A percentile compares a stretch with the other conserved stretches of the same genome.
These are phyloP conservation scores for Forsythia viridissima DNA, from an alignment of 257 asterid genomes.

Conservation along the genomic window DNA sequence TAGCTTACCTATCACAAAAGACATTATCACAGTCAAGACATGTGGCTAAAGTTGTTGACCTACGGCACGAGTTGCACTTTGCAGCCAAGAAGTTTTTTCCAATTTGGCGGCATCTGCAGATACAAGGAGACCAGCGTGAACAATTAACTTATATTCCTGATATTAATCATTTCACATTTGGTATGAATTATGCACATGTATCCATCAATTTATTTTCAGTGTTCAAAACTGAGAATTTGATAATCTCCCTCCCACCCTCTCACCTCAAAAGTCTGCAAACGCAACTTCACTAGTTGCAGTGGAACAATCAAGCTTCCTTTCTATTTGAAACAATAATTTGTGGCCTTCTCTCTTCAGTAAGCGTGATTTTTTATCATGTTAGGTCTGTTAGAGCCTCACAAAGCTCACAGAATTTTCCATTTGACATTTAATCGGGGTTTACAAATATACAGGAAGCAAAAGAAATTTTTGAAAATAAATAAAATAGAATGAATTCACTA, in stretches of 20 bases:
- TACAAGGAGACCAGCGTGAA: conserved; percentile 12
- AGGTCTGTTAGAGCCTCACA: neutral
- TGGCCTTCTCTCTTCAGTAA: neutral
- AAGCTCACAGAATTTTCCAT: neutral
- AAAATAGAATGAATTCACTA: neutral
- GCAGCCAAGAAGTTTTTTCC: conserved; percentile 54
- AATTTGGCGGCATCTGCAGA: conserved; percentile 67
- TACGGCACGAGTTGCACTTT: conserved; percentile 70
- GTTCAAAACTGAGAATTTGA: neutral
- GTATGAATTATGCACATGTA: neutral
- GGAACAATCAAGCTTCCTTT: conserved; percentile 1
- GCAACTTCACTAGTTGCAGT: neutral
- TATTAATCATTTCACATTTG: conserved; percentile 11
- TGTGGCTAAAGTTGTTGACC: conserved; percentile 61
- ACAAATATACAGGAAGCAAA: neutral
- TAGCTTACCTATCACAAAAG: conserved; percentile 74
- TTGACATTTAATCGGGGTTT: neutral
- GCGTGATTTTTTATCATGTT: neutral
- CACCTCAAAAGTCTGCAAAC: neutral
- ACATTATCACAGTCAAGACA: conserved; percentile 69
- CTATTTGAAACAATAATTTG: neutral
- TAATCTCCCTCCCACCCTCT: neutral
- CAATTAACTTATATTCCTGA: neutral
- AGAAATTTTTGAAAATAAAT: neutral
- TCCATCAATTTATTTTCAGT: conserved; percentile 6